phyloP scores from a whole-genome alignment of 2,329 filamentous ascomycete species.

The Fusarium concolor region DNA sequence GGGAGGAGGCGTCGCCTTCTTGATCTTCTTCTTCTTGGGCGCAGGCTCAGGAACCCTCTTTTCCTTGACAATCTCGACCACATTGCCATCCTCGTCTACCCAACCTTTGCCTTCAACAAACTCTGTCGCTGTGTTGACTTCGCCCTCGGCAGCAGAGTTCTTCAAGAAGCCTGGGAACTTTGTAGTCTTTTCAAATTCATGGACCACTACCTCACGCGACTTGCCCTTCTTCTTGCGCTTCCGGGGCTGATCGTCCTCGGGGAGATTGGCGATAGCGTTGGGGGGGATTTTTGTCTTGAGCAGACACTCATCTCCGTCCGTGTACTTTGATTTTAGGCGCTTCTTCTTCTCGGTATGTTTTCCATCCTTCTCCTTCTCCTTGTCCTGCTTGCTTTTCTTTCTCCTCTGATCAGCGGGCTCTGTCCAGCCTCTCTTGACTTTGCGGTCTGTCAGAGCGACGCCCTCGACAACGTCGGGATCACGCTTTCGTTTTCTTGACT shows the following conservation, averaged over 20 bases:
- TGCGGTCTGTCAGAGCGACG: conserved; percentile 77
- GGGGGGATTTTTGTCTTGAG: conserved; percentile 82
- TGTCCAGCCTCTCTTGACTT: conserved; percentile 91
- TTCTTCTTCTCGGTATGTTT: conserved; percentile 68
- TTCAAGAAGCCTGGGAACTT: conserved; percentile 88
- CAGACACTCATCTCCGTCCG: conserved; percentile 81
- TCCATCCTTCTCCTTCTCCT: conserved; percentile 59
- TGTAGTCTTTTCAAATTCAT: conserved; percentile 89
- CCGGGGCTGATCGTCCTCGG: conserved; percentile 58
- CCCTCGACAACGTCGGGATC: conserved; percentile 69
- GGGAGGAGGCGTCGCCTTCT: conserved; percentile 35
- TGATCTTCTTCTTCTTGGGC: conserved; percentile 42
- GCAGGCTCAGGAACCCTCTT: conserved; percentile 44
- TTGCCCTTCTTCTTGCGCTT: conserved; percentile 69
- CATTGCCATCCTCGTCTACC: conserved; percentile 81
- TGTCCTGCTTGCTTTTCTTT: conserved; percentile 61
- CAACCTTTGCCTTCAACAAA: conserved; percentile 90
- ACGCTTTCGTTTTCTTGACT: conserved; percentile 63
- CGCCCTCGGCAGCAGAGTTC: conserved; percentile 49
- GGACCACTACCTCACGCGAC: conserved; percentile 72
- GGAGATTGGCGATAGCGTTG: conserved; percentile 56
- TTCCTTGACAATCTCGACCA: conserved; percentile 72
- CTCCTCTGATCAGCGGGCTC: conserved; percentile 67
- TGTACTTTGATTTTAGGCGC: conserved; percentile 79
- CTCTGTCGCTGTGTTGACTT: conserved; percentile 58